Evolutionary conservation across 1,284 basidiomycete species (phyloP), one percentile per base, ranked within the genome.

Genomic region (Apiotrichum siamense): DNA sequence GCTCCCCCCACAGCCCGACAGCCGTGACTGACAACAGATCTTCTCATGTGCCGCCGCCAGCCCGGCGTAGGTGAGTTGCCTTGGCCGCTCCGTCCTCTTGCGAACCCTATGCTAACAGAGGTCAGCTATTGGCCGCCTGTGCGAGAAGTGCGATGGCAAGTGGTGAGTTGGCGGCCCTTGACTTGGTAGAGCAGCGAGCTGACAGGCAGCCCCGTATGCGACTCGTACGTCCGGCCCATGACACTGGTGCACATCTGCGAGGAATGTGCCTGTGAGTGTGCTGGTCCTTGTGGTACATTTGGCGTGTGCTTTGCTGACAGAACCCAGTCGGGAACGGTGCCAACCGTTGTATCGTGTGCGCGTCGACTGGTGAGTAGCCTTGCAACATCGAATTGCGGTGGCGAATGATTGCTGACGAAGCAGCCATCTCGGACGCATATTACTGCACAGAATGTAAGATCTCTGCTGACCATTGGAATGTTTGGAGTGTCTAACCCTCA

Each of bases 81-180:
- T n/a, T n/a, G n/a, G n/a, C n/a, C n/a, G n/a, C n/a, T n/a, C n/a
- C n/a, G n/a, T n/a, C n/a, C n/a, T 10, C 13, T 2, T 3, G 26
- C 17, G 12, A 15, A 9, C 25, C 11, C 6, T 21, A 25, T 3
- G 11, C 42, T 53, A 25, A 45, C 40, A n/a, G n/a, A n/a, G n/a
- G n/a, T 2, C 51, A 92, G 90, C 94, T 41, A 93, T 97, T 61
- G 96, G 96, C 25, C 86, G 96, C 64, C 80, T 97, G 47, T 99
- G 96, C 75, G 96, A 99, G 76, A 97, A 97, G 74, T 97, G 93
- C 68, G 96, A 99, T 71, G 96, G 96, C 47, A 97, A 97, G 83
- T 99, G 94, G 93, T 93, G 62, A 60, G 84, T 72, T n/a, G 23
- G 29, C 29, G 29, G 35, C 29, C 23, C 23, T 44, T 39, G n/a